These are phyloP conservation scores for Torulaspora globosa DNA, from an alignment of 1,139 yeast genomes.

Conservation along the genomic window DNA sequence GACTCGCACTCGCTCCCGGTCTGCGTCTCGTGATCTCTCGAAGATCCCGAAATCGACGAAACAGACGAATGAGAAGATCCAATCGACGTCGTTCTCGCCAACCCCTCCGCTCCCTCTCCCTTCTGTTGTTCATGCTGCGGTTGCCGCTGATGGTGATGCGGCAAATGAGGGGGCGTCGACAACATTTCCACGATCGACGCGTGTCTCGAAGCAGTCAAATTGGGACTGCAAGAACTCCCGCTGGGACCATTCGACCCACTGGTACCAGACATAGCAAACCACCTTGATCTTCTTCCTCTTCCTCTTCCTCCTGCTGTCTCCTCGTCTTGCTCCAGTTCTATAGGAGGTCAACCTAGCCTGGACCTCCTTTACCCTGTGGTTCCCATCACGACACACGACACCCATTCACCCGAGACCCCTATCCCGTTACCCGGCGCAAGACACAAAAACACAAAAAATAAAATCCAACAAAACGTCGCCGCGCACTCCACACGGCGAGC, in stretches of 20 bases:
- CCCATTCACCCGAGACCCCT: no score
- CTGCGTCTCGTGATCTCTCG: slow-evolving; percentile 2
- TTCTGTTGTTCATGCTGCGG: slow-evolving; percentile 21
- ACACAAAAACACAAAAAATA: not conserved
- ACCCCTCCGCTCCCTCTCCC: slow-evolving; percentile 13
- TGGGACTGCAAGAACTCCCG: slow-evolving; percentile 6
- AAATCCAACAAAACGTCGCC: slow-evolving; percentile 1
- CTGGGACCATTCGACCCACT: slow-evolving; percentile 5
- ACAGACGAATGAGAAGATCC: slow-evolving; percentile 14
- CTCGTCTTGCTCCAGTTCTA: no score
- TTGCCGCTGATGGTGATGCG: slow-evolving; percentile 34
- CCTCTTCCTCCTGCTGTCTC: no score
- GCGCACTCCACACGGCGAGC: not conserved
- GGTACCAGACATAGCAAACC: slow-evolving; percentile 1
- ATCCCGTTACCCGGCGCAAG: slow-evolving; percentile 1
- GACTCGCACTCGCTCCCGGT: slow-evolving; percentile 7
- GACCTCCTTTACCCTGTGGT: not conserved
- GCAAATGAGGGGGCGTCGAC: slow-evolving; percentile 64
- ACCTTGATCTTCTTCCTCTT: no score
- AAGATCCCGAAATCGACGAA: slow-evolving; percentile 9
- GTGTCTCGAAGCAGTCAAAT: slow-evolving; percentile 40
- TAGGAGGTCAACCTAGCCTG: not conserved
- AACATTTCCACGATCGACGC: slow-evolving; percentile 72
- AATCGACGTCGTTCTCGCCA: slow-evolving; percentile 5
- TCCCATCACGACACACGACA: no score